phyloP scores from a whole-genome alignment of 1,284 basidiomycete species.

The Ganoderma leucocontextum region DNA sequence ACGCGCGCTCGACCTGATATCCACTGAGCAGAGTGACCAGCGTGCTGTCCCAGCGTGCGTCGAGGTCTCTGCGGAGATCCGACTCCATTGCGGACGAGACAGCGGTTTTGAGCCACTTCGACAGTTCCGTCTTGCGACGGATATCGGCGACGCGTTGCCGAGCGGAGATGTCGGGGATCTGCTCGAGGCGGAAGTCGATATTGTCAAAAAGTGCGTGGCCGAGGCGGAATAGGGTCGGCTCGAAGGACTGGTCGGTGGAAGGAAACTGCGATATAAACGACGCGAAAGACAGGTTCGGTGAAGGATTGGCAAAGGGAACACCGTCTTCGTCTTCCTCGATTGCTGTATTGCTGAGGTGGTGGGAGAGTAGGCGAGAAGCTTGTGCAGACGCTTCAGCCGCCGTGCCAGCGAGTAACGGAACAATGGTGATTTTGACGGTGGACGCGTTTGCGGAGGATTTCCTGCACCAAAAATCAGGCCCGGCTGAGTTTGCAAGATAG shows the following conservation, averaged over 20 bases:
- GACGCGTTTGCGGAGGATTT: constrained; percentile 66
- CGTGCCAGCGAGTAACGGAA: constrained; percentile 50
- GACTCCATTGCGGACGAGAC: constrained; percentile 81
- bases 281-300: constrained; percentile 74
- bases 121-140: constrained; percentile 84
- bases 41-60: constrained; percentile 55
- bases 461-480: constrained; percentile 41
- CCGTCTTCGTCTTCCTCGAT: constrained; percentile 65
- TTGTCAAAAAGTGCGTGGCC: constrained; percentile 93
- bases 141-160: constrained; percentile 68
- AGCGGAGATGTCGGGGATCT: constrained; percentile 64
- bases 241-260: constrained; percentile 75
- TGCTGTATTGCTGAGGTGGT: constrained; percentile 82
- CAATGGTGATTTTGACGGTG: constrained; percentile 55
- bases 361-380: constrained; percentile 76
- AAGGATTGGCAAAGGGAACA: constrained; percentile 66
- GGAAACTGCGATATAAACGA: constrained; percentile 83
- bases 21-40: constrained; percentile 88
- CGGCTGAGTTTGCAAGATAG: background rate
- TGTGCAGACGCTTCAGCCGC: constrained; percentile 50
- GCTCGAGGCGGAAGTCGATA: constrained; percentile 69
- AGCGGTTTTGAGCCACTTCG: constrained; percentile 85
- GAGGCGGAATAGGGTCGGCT: constrained; percentile 87
- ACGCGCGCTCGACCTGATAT: constrained; percentile 88
- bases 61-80: constrained; percentile 66